phyloP scores from a whole-genome alignment of 1,284 basidiomycete genomes.

The Neonothopanus nambi region DNA sequence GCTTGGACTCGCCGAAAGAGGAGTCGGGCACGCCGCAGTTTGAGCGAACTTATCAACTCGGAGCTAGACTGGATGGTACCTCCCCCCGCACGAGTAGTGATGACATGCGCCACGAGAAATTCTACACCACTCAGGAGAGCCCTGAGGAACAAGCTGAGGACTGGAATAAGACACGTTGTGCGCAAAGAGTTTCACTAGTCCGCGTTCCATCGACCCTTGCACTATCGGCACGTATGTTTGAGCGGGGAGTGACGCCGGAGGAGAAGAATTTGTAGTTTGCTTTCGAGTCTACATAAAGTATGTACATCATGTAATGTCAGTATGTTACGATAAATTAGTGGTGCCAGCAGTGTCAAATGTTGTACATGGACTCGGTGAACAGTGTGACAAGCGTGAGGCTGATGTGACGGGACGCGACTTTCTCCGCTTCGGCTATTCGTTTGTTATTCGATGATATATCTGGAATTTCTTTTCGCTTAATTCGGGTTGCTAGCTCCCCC shows the following conservation, averaged over 20 bases:
- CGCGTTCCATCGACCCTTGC: constrained; percentile 62
- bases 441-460: neutral
- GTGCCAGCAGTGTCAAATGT: neutral
- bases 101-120: constrained; percentile 42
- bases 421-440: too few species aligned
- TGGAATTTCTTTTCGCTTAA: too few species aligned
- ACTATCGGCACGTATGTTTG: constrained; percentile 32
- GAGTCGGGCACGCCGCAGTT: neutral
- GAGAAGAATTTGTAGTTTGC: neutral
- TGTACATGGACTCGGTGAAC: neutral
- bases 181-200: constrained; percentile 81
- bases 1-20: constrained; percentile 26
- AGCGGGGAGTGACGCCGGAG: constrained; percentile 16
- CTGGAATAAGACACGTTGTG: constrained; percentile 82
- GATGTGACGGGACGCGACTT: constrained; percentile 3
- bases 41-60: neutral
- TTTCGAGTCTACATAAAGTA: neutral
- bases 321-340: constrained; percentile 4
- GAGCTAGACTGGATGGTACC: constrained; percentile 4
- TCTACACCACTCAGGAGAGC: constrained; percentile 43
- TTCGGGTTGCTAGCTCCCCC: too few species aligned
- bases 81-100: constrained; percentile 26
- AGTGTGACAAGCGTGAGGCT: neutral
- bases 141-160: constrained; percentile 73
- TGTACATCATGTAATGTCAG: constrained; percentile 3